Base-by-base conservation (phyloP, 768 basidiomycete species). In the Lyophyllum decastes region DNA sequence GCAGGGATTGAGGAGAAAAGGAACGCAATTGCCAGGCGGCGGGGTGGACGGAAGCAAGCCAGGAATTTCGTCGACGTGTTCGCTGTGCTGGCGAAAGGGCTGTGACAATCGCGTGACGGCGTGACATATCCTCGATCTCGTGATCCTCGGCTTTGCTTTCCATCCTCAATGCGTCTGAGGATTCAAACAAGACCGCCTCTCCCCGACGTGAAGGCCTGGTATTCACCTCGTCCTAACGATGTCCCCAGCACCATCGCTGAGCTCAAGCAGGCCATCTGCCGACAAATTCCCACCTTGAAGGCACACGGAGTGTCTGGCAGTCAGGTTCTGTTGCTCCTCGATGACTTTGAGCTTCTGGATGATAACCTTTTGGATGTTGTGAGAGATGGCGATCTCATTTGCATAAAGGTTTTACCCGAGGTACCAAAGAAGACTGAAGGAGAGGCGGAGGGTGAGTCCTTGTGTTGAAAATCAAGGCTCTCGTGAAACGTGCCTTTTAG, bases 121-220 rank as follows among this genome's bases (percentile, higher is more conserved):
- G 48, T 57, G 45, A 62, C 57, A 19, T 12, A 1, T 2, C 22
- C 41, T 52, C 45, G 45, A 59, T 54, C 56, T 52, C 57, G 57
- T 61, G 57, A 61, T 30, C 16, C 16, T 47, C 54, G 14, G 27
- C 24, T 47, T 50, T 35, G 22, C 41, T 27, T 44, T 40, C 17
- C 43, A 34, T 41, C n/a, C 35, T 9, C 16, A 27, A 83, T 86
- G 83, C 78, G 85, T 11, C 66, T 86, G 49, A 77, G 78, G 61
- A 71, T 87, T 54, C 80, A 79, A 55, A 76, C 81, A 0, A 65
- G 66, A 4, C 63, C 72, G 30, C 84, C 84, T 34, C 72, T 87
- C 14, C 80, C 81, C 1, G 72, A 68, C 22, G 58, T 82, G 14
- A 82, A 78, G 58, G 82, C 77, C 5, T 87, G 85, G 85, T 82